Evolutionary conservation across 192 early-diverging fungal genomes (phyloP).

Genomic region (Rhizoclosmatium globosum): DNA sequence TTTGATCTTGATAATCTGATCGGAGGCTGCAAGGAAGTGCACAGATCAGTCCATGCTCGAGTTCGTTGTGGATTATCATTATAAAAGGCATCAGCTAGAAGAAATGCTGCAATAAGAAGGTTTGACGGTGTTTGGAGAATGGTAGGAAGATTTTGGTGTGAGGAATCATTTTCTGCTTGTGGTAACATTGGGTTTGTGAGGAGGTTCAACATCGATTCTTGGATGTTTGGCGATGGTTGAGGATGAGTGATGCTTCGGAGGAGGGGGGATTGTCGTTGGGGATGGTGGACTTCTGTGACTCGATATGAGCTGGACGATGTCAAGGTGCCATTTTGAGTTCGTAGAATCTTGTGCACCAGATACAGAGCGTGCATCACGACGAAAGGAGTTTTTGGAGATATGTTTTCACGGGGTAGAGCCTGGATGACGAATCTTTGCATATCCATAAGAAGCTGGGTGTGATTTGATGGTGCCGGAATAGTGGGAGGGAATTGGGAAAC

Average conservation of each 20-base stretch:
- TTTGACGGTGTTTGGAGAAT: neutral
- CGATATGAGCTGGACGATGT: neutral
- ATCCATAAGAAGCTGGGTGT: neutral
- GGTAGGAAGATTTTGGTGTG: neutral
- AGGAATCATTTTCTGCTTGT: too few relatives aligned
- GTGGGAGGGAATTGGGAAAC: neutral
- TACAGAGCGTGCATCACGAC: constrained; percentile 25
- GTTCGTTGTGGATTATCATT: neutral
- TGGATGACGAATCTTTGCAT: neutral
- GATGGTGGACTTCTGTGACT: neutral
- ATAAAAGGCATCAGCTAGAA: constrained; percentile 14
- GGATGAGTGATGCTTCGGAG: neutral
- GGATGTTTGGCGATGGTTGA: neutral
- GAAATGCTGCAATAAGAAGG: constrained; percentile 9
- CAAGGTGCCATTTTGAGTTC: neutral
- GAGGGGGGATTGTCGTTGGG: neutral
- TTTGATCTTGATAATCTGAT: constrained; percentile 15
- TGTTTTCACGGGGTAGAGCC: neutral
- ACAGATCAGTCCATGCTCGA: neutral
- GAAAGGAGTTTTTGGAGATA: constrained; percentile 11
- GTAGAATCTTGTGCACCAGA: constrained; percentile 19
- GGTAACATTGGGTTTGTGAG: neutral
- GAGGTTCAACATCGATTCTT: neutral
- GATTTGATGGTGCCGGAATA: neutral
- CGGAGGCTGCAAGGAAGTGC: neutral